Evolutionary conservation across 306 rosid genomes (phyloP).

Genomic region (Trifolium repens): DNA sequence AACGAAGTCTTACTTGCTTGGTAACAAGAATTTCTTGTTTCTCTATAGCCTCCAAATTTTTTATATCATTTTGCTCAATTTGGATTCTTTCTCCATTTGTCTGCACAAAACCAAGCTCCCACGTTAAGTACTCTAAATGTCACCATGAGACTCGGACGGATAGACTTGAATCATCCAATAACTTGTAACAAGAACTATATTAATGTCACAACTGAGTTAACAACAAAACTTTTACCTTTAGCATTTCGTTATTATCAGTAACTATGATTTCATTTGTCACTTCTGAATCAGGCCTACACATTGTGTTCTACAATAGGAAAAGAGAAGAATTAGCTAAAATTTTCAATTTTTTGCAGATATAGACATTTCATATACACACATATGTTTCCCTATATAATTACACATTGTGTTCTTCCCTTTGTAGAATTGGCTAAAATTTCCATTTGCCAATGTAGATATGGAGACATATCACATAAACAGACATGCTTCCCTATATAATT

Average conservation of each 20-base stretch:
- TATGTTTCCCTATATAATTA: neutral
- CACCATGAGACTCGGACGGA: neutral
- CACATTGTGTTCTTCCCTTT: no score
- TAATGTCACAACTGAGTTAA: conserved; percentile 3
- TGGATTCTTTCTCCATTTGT: conserved; percentile 30
- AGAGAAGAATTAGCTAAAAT: conserved; percentile 2
- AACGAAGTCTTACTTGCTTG: conserved; percentile 44
- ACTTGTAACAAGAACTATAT: neutral
- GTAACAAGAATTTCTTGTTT: conserved; percentile 39
- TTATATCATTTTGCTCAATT: conserved; percentile 24
- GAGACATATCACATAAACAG: no score
- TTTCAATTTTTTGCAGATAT: conserved; percentile 8
- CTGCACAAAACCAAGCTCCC: conserved; percentile 33
- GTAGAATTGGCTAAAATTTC: no score
- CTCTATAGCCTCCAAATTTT: conserved; percentile 40
- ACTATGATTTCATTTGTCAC: conserved; percentile 31
- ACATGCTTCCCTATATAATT: no score
- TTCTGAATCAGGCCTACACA: conserved; percentile 23
- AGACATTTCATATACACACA: neutral
- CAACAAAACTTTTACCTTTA: conserved; percentile 41
- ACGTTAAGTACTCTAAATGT: conserved; percentile 9
- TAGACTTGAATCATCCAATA: conserved; percentile 2
- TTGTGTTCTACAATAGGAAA: conserved; percentile 32
- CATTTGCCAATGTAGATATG: no score
- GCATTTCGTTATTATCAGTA: conserved; percentile 32